phyloP scores from a whole-genome alignment of 805 yeast genomes.

The Metschnikowia lunata region DNA sequence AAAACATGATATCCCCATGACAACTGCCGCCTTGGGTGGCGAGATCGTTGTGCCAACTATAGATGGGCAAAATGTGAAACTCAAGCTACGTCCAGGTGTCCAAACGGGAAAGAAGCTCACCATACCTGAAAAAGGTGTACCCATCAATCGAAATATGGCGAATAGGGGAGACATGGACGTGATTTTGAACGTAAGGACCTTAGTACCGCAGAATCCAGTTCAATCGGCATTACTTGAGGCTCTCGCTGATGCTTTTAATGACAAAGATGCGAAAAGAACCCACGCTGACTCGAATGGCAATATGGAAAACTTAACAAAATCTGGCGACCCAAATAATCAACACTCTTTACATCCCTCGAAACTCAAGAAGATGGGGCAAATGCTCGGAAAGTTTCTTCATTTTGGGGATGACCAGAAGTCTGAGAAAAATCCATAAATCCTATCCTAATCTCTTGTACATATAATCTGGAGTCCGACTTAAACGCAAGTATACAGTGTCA shows the following conservation, averaged over 20 bases:
- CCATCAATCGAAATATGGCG: conserved; percentile 47
- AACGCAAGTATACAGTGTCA: too few species aligned
- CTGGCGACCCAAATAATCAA: conserved; percentile 26
- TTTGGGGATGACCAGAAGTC: conserved; percentile 23
- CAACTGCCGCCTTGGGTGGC: conserved; percentile 97
- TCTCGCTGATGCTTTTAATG: conserved; percentile 85
- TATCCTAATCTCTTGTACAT: too few species aligned
- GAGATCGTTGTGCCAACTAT: conserved; percentile 86
- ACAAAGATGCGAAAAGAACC: conserved; percentile 68
- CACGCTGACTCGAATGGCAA: conserved; percentile 41
- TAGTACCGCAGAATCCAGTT: conserved; percentile 74
- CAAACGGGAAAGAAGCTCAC: conserved; percentile 70
- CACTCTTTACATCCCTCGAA: conserved; percentile 45
- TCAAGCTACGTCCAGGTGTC: conserved; percentile 81
- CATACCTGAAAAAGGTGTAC: conserved; percentile 86
- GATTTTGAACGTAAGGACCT: conserved; percentile 62
- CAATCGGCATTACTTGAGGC: conserved; percentile 91
- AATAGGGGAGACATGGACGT: conserved; percentile 81
- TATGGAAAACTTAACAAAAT: conserved; percentile 20
- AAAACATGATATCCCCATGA: conserved; percentile 72
- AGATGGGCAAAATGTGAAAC: conserved; percentile 68
- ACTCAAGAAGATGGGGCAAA: conserved; percentile 52
- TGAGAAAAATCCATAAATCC: too few species aligned
- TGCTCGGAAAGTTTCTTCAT: conserved; percentile 56
- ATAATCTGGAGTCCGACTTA: too few species aligned